Conservation (phyloP, 75 land plant genomes). For the Pinus tabuliformis region DNA sequence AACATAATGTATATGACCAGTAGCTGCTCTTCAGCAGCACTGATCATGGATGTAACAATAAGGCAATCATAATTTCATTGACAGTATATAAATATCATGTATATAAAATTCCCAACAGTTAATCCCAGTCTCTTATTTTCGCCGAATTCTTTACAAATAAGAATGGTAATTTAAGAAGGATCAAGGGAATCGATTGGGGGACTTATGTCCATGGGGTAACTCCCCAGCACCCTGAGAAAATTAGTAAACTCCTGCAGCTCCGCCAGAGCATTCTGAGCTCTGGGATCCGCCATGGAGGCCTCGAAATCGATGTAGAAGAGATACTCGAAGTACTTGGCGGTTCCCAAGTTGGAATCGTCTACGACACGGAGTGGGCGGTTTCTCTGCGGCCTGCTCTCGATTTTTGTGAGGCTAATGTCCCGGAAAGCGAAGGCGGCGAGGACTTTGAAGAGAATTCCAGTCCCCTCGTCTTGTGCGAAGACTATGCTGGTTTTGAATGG, state of each 20-base stretch:
- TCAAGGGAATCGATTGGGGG: too few species aligned
- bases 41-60: too few species aligned
- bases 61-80: too few species aligned
- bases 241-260: conserved; percentile 83
- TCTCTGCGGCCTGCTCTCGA: conserved; percentile 48
- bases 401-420: conserved; percentile 46
- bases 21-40: too few species aligned
- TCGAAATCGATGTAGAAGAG: conserved; percentile 50
- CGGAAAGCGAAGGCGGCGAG: conserved; percentile 46
- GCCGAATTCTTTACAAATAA: too few species aligned
- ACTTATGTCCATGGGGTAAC: conserved; percentile 67
- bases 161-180: too few species aligned
- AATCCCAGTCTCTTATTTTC: too few species aligned
- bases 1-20: too few species aligned
- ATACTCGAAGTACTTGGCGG: conserved; percentile 47
- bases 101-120: too few species aligned
- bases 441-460: conserved; percentile 43
- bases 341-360: conserved; percentile 38
- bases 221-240: conserved; percentile 65
- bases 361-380: conserved; percentile 38
- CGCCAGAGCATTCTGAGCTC: conserved; percentile 74
- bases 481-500: conserved; percentile 58
- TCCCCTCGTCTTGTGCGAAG: conserved; percentile 42
- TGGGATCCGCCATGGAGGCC: conserved; percentile 68
- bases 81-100: too few species aligned